Conservation (phyloP, 1,284 basidiomycete species). For the Sanguinoderma infundibulare region DNA sequence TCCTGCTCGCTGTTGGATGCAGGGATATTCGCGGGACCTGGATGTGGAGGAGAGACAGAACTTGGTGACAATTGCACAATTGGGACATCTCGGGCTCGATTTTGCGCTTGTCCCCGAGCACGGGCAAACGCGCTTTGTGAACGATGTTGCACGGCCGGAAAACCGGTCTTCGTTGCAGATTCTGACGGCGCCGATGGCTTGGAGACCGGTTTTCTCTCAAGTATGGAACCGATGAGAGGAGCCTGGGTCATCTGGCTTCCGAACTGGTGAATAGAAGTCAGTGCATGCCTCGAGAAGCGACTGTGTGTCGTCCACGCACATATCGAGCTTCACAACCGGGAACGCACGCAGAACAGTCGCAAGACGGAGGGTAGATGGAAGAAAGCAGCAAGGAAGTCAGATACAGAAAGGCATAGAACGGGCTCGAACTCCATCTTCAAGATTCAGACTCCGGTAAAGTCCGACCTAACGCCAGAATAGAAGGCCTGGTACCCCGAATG, state of each 20-base stretch:
- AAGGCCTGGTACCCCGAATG: not conserved
- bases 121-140: constrained; percentile 67
- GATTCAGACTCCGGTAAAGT: not conserved
- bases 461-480: not conserved
- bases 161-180: constrained; percentile 45
- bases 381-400: not conserved
- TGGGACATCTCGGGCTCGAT: constrained; percentile 22
- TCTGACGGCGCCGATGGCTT: constrained; percentile 36
- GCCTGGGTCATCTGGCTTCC: constrained; percentile 16
- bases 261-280: too few species aligned
- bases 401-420: not conserved
- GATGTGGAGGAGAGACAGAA: not conserved
- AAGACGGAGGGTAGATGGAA: not conserved
- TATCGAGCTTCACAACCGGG: too few species aligned
- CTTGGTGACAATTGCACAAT: constrained; percentile 16
- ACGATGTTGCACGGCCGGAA: constrained; percentile 64
- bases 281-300: too few species aligned
- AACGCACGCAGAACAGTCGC: not conserved
- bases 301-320: too few species aligned
- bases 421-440: not conserved
- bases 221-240: constrained; percentile 57
- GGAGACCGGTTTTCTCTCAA: constrained; percentile 53
- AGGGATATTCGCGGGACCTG: not conserved
- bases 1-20: constrained; percentile 3
- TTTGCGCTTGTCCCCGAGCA: constrained; percentile 40